Percentiles rank a stretch among this genome's conserved stretches.
These are phyloP conservation scores for Verbascum thapsus DNA, from an alignment of 257 asterid species.

Conservation along the genomic window DNA sequence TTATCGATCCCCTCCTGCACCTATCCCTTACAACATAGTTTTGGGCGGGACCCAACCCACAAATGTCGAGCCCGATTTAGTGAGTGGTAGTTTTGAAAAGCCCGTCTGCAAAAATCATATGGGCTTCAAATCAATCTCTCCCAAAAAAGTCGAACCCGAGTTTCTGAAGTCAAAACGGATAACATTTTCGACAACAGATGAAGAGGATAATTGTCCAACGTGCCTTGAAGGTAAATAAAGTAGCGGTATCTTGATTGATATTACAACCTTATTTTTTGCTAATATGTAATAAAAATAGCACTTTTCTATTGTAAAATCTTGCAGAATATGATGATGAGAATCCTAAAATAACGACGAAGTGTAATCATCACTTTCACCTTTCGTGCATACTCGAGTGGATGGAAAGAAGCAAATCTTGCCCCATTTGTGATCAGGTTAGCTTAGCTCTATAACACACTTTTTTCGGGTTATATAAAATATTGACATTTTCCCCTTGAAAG, in stretches of 20 bases:
- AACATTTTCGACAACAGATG: conserved; percentile 38
- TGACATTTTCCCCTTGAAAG: too few relatives aligned
- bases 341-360: conserved; percentile 66
- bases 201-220: conserved; percentile 73
- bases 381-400: conserved; percentile 86
- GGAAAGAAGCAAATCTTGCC: conserved; percentile 83
- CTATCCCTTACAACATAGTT: conserved; percentile 65
- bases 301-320: conserved; percentile 1
- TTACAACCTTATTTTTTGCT: not conserved
- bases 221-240: conserved; percentile 82
- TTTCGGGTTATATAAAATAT: too few relatives aligned
- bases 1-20: conserved; percentile 64
- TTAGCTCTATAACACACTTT: not conserved
- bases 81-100: conserved; percentile 36
- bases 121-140: conserved; percentile 40
- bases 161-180: conserved; percentile 38
- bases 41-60: conserved; percentile 44
- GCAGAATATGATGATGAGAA: conserved; percentile 71
- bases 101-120: conserved; percentile 38
- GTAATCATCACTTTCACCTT: conserved; percentile 85
- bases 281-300: not conserved
- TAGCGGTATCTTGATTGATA: not conserved
- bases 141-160: conserved; percentile 44
- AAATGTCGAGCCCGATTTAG: conserved; percentile 28
- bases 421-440: conserved; percentile 71